Base-by-base conservation (phyloP, 371 early-diverging fungal species). In the Mortierella sp. region DNA sequence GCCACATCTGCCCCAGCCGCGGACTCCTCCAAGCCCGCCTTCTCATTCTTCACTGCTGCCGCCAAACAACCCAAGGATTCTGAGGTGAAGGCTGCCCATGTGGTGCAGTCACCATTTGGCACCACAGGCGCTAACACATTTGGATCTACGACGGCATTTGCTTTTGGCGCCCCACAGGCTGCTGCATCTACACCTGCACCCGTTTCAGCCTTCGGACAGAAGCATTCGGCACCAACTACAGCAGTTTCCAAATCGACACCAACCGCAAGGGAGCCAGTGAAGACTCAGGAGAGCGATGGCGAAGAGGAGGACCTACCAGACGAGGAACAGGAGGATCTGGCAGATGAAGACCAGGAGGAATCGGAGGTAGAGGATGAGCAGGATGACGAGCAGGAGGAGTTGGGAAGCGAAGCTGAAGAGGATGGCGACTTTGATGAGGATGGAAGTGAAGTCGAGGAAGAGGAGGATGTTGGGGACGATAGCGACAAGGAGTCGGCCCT, bases 401-500 rank as follows among this genome's bases (percentile, higher is more conserved):
- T 44, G 41, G 83, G 74, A 49, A 75, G 76, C 48, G 80, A 80
- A 2, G 84, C 78, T 16, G 76, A 78, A 14, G 80, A 78, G n/a
- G 84, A 83, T 46, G 63, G 55, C 6, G 78, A 75, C 14, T 58
- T 49, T n/a, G 51, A 60, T 21, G 78, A 71, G 29, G 55, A 58
- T 32, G 41, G 41, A 68, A 68, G 68, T 24, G 68, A 68, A 24
- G 68, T 24, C 38, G 71, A 60, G 29, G 84, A 60, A 24, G 70
- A 71, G 32, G 74, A 51, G n/a, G 55, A 70, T 4, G 80, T 10
- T 1, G 75, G 18, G 6, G 82, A 81, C 11, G 86, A 86, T 51
- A 82, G 82, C 29, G 86, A 86, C 71, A 86, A 86, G 55, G 86
- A 86, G n/a, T 82, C 86, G 8, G 86, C 82, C 1, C 54, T 79